phyloP scores from a whole-genome alignment of 257 asterid genomes.

The Solanum tacnaense region DNA sequence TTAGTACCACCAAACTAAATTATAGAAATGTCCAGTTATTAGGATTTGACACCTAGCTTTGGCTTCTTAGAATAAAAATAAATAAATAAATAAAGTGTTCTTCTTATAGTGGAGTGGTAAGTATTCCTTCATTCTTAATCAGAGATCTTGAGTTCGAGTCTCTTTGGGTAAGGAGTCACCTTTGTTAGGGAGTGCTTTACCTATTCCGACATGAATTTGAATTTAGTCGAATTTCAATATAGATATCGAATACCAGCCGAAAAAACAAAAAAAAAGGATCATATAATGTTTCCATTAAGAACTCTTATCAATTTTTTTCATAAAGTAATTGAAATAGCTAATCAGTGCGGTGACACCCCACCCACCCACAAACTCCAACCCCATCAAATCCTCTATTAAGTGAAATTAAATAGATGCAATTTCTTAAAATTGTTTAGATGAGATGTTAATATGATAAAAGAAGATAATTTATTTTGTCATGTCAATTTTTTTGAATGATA shows the following conservation, averaged over 20 bases:
- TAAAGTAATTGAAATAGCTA: neutral
- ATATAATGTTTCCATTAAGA: too few relatives aligned
- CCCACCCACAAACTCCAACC: neutral
- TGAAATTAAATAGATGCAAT: neutral
- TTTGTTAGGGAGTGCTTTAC: rapidly evolving
- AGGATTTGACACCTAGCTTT: neutral
- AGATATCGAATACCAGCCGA: rapidly evolving
- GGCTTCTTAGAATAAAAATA: neutral
- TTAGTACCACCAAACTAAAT: neutral
- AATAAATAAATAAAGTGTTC: neutral
- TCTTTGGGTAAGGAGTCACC: rapidly evolving
- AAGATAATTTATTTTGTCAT: too few relatives aligned
- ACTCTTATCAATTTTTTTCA: too few relatives aligned
- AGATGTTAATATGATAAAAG: neutral
- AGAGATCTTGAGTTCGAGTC: too few relatives aligned
- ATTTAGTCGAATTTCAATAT: too few relatives aligned
- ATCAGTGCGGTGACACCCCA: neutral
- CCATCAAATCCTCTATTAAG: neutral
- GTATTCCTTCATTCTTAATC: too few relatives aligned
- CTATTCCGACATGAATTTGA: rapidly evolving
- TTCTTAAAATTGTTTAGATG: neutral
- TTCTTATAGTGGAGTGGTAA: too few relatives aligned
- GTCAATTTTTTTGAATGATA: too few relatives aligned
- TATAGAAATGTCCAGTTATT: neutral
- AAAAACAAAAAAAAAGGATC: too few relatives aligned